phyloP scores from a whole-genome alignment of 306 rosid species.

The Myrica gale region DNA sequence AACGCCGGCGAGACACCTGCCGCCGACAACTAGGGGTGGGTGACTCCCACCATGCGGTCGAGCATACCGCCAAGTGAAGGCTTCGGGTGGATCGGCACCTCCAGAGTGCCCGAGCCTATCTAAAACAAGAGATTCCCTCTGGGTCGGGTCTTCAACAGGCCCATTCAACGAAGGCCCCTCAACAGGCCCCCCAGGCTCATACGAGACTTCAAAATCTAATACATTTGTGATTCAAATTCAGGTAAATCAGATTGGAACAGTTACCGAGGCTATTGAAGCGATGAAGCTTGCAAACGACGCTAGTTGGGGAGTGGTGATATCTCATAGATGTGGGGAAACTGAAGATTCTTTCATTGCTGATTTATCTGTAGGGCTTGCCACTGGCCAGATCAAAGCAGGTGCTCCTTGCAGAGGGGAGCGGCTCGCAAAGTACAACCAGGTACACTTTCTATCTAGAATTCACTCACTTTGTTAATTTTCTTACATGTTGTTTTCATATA shows the following conservation, averaged over 20 bases:
- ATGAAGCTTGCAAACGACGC: conserved; percentile 85
- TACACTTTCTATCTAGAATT: conserved; percentile 25
- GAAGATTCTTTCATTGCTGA: conserved; percentile 87
- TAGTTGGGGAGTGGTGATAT: conserved; percentile 76
- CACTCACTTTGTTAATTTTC: conserved; percentile 8
- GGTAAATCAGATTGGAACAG: conserved; percentile 94
- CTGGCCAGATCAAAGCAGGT: conserved; percentile 90
- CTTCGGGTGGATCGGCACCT: too few species aligned
- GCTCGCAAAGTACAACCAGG: conserved; percentile 93
- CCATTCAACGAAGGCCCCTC: too few species aligned
- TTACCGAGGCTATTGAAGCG: conserved; percentile 84
- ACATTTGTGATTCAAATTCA: conserved; percentile 32
- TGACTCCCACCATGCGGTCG: too few species aligned
- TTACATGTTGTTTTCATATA: conserved; percentile 8
- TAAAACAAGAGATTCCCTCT: too few species aligned
- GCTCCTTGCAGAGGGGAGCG: conserved; percentile 99
- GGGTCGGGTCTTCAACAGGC: too few species aligned
- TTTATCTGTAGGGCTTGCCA: conserved; percentile 85
- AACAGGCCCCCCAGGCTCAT: not conserved
- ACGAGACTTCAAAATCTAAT: conserved; percentile 19
- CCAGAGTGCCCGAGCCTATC: too few species aligned
- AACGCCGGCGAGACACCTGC: too few species aligned
- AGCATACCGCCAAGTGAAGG: too few species aligned
- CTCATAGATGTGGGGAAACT: conserved; percentile 95
- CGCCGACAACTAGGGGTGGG: too few species aligned